phyloP scores from a whole-genome alignment of 371 early-diverging fungal species.

The Catenaria anguillulae region DNA sequence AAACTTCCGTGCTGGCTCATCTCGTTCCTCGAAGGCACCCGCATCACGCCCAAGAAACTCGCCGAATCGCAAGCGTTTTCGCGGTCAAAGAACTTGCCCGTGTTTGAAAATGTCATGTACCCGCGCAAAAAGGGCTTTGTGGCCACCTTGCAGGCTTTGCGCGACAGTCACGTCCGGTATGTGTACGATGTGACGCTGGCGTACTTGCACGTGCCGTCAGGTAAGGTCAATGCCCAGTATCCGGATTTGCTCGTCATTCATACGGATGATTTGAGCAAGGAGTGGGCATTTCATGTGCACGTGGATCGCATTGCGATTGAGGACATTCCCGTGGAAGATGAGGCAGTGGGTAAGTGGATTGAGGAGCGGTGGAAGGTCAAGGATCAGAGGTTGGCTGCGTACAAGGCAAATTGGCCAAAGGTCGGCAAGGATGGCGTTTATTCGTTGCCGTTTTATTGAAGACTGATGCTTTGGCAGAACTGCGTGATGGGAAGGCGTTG shows the following conservation, averaged over 20 bases:
- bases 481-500: too few species aligned
- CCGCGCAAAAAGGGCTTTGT: conserved; percentile 72
- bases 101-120: conserved; percentile 49
- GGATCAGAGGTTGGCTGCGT: not conserved
- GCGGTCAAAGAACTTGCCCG: conserved; percentile 32
- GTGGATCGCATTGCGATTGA: conserved; percentile 37
- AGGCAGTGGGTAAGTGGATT: not conserved
- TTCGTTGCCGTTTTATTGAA: not conserved
- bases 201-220: conserved; percentile 30
- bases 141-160: conserved; percentile 41
- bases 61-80: conserved; percentile 46
- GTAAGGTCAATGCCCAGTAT: conserved; percentile 23
- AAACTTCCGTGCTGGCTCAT: conserved; percentile 57
- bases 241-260: conserved; percentile 47
- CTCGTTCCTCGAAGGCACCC: conserved; percentile 54
- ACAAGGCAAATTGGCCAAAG: not conserved
- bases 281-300: conserved; percentile 55
- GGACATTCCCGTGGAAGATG: conserved; percentile 29
- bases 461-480: too few species aligned
- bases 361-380: conserved; percentile 1
- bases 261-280: conserved; percentile 28
- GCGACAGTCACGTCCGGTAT: conserved; percentile 44
- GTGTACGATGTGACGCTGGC: conserved; percentile 53
- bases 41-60: conserved; percentile 42
- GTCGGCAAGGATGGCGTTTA: not conserved